These are phyloP conservation scores for Cryphonectria naterciae DNA, from an alignment of 2,329 filamentous ascomycete genomes.

Conservation along the genomic window DNA sequence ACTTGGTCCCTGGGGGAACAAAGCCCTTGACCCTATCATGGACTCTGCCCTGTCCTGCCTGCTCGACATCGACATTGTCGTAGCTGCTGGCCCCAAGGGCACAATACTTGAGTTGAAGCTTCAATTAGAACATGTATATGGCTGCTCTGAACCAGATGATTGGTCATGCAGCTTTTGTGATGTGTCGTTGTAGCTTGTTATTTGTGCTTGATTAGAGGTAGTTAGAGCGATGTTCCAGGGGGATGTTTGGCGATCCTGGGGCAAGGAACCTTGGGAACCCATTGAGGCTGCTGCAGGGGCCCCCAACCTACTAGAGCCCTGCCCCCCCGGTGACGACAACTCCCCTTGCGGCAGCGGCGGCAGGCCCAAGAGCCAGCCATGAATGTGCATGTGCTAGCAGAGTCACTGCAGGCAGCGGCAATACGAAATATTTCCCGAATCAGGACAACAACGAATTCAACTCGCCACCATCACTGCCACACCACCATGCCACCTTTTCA, in stretches of 20 bases:
- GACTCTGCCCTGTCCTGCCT: slow-evolving; percentile 45
- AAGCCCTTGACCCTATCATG: slow-evolving; percentile 57
- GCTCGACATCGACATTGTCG: slow-evolving; percentile 35
- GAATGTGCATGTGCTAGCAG: not conserved
- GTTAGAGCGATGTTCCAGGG: slow-evolving; percentile 1
- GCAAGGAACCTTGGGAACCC: not conserved
- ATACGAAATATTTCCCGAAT: slow-evolving; percentile 14
- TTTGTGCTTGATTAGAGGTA: not conserved
- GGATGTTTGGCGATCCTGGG: slow-evolving; percentile 8
- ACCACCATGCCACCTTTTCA: slow-evolving; percentile 13
- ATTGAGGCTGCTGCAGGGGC: not conserved
- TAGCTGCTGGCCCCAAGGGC: slow-evolving; percentile 48
- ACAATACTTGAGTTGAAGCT: slow-evolving; percentile 20
- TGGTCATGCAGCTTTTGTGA: not conserved
- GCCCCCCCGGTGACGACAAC: slow-evolving; percentile 8
- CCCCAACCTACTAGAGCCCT: not conserved
- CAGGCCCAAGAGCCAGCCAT: not conserved
- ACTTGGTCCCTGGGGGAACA: slow-evolving; percentile 78
- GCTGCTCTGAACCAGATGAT: not conserved
- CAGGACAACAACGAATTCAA: slow-evolving; percentile 10
- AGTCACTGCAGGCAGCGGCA: not conserved
- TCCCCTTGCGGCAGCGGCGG: slow-evolving; percentile 6
- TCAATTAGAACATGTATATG: slow-evolving; percentile 16
- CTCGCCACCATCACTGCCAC: slow-evolving; percentile 17
- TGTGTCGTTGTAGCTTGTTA: not conserved